Evolutionary conservation across 495 filamentous ascomycete genomes (phyloP), one percentile per base, ranked within the genome.

Genomic region (Penicillium roqueforti): DNA sequence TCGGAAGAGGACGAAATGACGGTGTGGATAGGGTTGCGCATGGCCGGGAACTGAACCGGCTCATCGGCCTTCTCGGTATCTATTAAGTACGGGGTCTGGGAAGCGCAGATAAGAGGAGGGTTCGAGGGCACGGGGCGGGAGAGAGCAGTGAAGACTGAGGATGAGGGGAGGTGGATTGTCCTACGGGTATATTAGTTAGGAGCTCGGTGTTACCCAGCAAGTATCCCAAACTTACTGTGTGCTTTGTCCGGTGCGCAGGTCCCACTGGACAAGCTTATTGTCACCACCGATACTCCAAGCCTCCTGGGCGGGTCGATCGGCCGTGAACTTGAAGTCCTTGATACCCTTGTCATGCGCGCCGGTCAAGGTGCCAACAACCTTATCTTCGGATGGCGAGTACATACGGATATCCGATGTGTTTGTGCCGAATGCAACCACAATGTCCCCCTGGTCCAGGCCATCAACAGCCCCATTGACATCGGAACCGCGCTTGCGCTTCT

Each of bases 261-360:
- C 79, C 81, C 81, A 84, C 59, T 83, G 80, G 9, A 84, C 74
- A 37, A 83, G 68, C 58, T 78, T 84, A 53, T 78, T 80, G 63
- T 84, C 81, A 37, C 73, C 74, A 32, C 81, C 81, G 48, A 81
- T 73, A 73, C 81, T 83, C 81, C 81, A 84, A 20, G 71, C 81
- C 51, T 82, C 62, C 53, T 70, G 61, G 49, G 59, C 64, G 25
- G 72, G 55, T 2, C 64, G 60, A 28, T 65, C 68, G 32, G 76
- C 70, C 2, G 73, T 78, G 55, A 84, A 84, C 57, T 80, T 78
- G 67, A 84, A 83, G 55, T 80, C 76, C 62, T 70, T 72, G 49
- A 83, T 76, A 19, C 74, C 81, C 48, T 75, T 75, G 1, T 79
- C 71, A 62, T 84, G 81, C 4, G 58, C 78, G 31, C 72, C 78